Conservation (phyloP, 2,329 filamentous ascomycete genomes). For the Neocucurbitaria cava region DNA sequence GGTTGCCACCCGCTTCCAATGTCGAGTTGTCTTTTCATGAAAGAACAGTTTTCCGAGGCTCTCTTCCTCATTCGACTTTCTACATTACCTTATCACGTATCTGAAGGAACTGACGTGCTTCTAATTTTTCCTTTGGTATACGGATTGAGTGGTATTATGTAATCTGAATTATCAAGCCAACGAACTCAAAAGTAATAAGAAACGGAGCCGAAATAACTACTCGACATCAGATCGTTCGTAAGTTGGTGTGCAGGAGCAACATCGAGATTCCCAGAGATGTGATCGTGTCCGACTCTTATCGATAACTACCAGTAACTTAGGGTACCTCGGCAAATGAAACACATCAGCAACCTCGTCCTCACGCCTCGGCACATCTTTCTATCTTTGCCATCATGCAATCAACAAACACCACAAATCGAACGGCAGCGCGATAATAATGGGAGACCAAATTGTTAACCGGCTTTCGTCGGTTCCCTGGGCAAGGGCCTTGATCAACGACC, state of each 20-base stretch:
- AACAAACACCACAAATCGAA: background rate
- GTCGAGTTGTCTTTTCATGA: background rate
- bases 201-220: too few species aligned
- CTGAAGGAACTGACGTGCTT: too few species aligned
- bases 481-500: conserved; percentile 51
- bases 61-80: too few species aligned
- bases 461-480: conserved; percentile 58
- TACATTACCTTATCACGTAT: too few species aligned
- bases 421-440: conserved; percentile 21
- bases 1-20: background rate
- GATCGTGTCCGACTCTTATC: background rate
- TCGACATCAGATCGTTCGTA: too few species aligned
- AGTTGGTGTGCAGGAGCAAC: too few species aligned
- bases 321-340: background rate
- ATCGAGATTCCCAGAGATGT: background rate
- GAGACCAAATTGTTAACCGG: conserved; percentile 24
- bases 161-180: too few species aligned
- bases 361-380: conserved; percentile 11
- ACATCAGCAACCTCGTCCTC: background rate
- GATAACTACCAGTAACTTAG: too few species aligned
- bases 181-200: too few species aligned
- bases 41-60: too few species aligned
- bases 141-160: too few species aligned
- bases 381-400: conserved; percentile 8
- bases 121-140: too few species aligned